Evolutionary conservation across 2,329 filamentous ascomycete species (phyloP).

Genomic region (Elsinoe australis): DNA sequence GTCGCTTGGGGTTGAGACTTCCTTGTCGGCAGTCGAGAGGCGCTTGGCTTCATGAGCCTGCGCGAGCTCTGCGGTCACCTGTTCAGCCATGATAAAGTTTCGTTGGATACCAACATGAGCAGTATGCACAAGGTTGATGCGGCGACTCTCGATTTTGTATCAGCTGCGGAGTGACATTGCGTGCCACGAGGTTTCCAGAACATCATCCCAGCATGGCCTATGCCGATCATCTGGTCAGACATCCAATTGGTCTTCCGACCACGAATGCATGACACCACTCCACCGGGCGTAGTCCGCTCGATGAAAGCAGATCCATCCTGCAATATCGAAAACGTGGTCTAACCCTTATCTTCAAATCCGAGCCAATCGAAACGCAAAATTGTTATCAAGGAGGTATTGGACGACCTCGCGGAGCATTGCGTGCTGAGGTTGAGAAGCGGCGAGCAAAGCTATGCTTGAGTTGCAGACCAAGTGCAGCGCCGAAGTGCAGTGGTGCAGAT

Average conservation of each 20-base stretch:
- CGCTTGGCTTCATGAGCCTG: slow-evolving; percentile 3
- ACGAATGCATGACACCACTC: background rate
- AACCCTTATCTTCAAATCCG: background rate
- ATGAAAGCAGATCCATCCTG: background rate
- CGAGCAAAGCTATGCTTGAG: background rate
- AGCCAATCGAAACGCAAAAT: slow-evolving; percentile 15
- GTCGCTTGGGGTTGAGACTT: background rate
- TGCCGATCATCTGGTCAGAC: background rate
- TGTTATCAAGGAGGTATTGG: background rate
- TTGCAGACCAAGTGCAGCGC: slow-evolving; percentile 1
- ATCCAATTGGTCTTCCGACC: background rate
- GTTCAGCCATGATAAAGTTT: background rate
- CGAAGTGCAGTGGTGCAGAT: background rate
- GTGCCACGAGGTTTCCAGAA: slow-evolving; percentile 6
- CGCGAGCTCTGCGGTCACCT: slow-evolving; percentile 1
- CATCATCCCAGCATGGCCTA: background rate
- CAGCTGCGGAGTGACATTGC: slow-evolving; percentile 1
- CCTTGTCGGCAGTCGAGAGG: background rate
- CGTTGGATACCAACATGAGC: background rate
- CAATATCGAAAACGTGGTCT: background rate
- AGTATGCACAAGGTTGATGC: background rate
- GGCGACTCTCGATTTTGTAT: slow-evolving; percentile 1
- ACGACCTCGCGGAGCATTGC: background rate
- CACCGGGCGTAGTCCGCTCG: background rate
- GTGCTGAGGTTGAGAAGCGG: slow-evolving; percentile 1